These are phyloP conservation scores for Apiotrichum veenhuisii DNA, from an alignment of 1,284 basidiomycete genomes.

Conservation along the genomic window DNA sequence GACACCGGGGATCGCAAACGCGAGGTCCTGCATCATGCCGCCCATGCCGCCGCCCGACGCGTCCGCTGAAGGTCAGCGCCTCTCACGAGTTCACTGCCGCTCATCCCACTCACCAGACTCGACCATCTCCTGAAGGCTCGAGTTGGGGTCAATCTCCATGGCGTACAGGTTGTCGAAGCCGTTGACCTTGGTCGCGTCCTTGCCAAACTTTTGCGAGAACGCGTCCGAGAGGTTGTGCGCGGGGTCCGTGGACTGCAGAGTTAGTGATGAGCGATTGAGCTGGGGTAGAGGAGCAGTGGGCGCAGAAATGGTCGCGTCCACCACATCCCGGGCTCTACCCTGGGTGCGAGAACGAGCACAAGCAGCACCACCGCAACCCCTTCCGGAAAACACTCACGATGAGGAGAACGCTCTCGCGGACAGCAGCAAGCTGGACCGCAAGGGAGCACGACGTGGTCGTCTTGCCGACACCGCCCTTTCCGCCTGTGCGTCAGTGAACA, in stretches of 20 bases:
- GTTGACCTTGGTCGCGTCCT: conserved; percentile 98
- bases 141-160: conserved; percentile 99
- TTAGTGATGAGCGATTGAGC: too few relatives aligned
- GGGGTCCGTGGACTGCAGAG: conserved; percentile 90
- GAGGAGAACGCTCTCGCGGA: conserved; percentile 83
- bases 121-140: conserved; percentile 97
- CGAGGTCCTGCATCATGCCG: conserved; percentile 98
- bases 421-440: conserved; percentile 85
- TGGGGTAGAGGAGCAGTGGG: background rate
- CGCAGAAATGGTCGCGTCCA: background rate
- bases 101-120: conserved; percentile 75
- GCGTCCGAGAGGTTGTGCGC: conserved; percentile 99
- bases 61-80: conserved; percentile 76
- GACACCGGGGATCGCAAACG: conserved; percentile 97
- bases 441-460: conserved; percentile 93
- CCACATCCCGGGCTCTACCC: too few relatives aligned
- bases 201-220: conserved; percentile 98
- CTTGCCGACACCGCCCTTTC: conserved; percentile 90
- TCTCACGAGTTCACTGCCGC: too few relatives aligned
- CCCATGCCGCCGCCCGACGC: conserved; percentile 89
- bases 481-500: conserved; percentile 61
- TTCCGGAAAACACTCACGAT: conserved; percentile 61
- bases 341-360: too few relatives aligned
- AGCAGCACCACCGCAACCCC: too few relatives aligned
- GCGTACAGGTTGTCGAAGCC: conserved; percentile 95